Base-by-base conservation (phyloP, 2,329 filamentous ascomycete species). In the Cytospora piceicola region DNA sequence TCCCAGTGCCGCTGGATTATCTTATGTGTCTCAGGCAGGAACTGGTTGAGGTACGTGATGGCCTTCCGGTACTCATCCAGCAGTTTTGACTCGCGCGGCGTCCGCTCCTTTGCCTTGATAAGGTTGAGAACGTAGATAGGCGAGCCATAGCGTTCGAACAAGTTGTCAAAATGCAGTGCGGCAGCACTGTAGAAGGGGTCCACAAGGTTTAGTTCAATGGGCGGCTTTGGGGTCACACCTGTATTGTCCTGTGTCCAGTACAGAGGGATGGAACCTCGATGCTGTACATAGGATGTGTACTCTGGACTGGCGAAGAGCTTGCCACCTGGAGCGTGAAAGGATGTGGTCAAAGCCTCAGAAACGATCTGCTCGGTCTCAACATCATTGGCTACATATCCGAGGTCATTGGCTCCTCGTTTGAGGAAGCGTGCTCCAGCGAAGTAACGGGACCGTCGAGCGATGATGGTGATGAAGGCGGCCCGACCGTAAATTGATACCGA, bases 331-430 rank as follows among this genome's bases (percentile, higher is more conserved):
- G 92, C 90, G 78, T 99, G 95, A 71, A 99, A 97, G 0, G 95
- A 97, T 0, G 95, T 99, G 0, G 93, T 97, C 59, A 94, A 82
- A 72, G 93, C 92, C 75, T 99, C 95, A 0, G 94, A 95, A 6
- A 99, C 94, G 67, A 99, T 97, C 76, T 99, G 95, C 77, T 99
- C 95, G 0, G 95, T 98, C 78, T 99, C 96, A 29, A 99, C 95
- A 77, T 99, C 96, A 74, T 99, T 99, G 61, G 95, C 96, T 63
- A 99, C 95, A 75, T 96, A 96, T 17, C 95, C 94, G 64, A 94
- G 76, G 75, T 99, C 95, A 73, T 99, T 99, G 57, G 93, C 91
- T 36, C 95, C 95, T 65, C 95, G 89, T 77, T 99, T 99, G 61
- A 99, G 79, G 71, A 97, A 99, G 4, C 95, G 86, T 46, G 95